Conservation (phyloP, 2,329 filamentous ascomycete genomes). For the Aspergillus clavatus region DNA sequence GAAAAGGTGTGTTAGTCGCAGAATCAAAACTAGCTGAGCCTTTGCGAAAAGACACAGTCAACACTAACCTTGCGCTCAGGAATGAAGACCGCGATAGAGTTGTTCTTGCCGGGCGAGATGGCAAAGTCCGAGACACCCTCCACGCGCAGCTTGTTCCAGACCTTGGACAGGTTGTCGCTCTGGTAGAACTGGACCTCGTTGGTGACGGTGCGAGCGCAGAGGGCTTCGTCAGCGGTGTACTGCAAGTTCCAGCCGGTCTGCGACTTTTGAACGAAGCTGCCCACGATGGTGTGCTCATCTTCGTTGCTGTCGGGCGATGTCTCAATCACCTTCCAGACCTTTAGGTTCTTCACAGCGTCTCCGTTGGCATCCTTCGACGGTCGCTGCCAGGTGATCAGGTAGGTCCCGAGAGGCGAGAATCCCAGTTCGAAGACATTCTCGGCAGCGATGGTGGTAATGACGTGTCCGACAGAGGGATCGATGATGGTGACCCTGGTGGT, state of each 20-base stretch:
- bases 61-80: constrained; percentile 81
- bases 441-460: constrained; percentile 69
- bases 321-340: constrained; percentile 86
- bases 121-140: constrained; percentile 90
- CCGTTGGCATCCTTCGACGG: constrained; percentile 88
- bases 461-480: constrained; percentile 70
- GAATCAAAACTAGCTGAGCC: no score
- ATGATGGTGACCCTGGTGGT: constrained; percentile 67
- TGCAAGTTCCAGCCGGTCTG: constrained; percentile 96
- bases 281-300: constrained; percentile 67
- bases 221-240: constrained; percentile 89
- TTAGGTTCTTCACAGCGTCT: constrained; percentile 91
- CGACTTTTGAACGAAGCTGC: constrained; percentile 90
- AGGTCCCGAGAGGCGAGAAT: constrained; percentile 89
- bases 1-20: neutral
- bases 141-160: constrained; percentile 92
- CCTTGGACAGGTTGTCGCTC: constrained; percentile 74
- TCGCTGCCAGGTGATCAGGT: constrained; percentile 94
- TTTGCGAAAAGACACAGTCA: no score
- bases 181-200: constrained; percentile 98
- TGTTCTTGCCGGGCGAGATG: constrained; percentile 80
- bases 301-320: constrained; percentile 47
- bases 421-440: constrained; percentile 88
- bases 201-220: constrained; percentile 87
- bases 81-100: constrained; percentile 90